Base-by-base conservation (phyloP, 441 rosid species). In the Eutrema salsugineum region DNA sequence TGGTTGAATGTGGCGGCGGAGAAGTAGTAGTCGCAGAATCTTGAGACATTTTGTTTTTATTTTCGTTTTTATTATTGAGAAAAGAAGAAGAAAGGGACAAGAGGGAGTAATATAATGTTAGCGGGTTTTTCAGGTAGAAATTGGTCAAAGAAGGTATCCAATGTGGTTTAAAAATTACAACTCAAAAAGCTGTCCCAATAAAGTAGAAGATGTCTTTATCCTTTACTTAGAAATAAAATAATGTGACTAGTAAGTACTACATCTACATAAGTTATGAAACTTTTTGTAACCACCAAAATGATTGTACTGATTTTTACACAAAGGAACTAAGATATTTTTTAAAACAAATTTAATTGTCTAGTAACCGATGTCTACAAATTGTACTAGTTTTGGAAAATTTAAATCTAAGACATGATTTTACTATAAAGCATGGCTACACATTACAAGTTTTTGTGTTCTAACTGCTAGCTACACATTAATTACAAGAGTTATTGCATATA, bases 131-230 rank as follows among this genome's bases (percentile, higher is more conserved):
- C 71, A 70, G 79, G 79, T 70, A 70, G 79, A 76, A 14, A 36
- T 63, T 70, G 79, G 79, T 70, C 76, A 76, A 70, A 76, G 60
- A 68, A 47, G 68, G 79, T 1, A 76, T 76, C 79, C 79, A 70
- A 76, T 64, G 79, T 66, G 24, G 1, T 57, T 42, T 17, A 42
- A 74, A 22, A 58, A 14, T 49, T 44, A 9, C 57, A 75, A 76
- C 62, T 70, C 75, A 30, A 69, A 72, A 76, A 63, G 71, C 75
- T 69, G 75, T 70, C 38, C 48, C 65, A 68, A 62, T 76, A 54
- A 69, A 76, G 61, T 48, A 19, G 55, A 69, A 63, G 48, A 47
- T 69, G 54, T 70, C 66, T 57, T 63, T 63, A 4, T 47, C 11
- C 40, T 44, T 38, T 61, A 19, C 51, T 5, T 9, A 32, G 14